phyloP scores from a whole-genome alignment of 2,329 filamentous ascomycete genomes.

The Septoria petroselini region DNA sequence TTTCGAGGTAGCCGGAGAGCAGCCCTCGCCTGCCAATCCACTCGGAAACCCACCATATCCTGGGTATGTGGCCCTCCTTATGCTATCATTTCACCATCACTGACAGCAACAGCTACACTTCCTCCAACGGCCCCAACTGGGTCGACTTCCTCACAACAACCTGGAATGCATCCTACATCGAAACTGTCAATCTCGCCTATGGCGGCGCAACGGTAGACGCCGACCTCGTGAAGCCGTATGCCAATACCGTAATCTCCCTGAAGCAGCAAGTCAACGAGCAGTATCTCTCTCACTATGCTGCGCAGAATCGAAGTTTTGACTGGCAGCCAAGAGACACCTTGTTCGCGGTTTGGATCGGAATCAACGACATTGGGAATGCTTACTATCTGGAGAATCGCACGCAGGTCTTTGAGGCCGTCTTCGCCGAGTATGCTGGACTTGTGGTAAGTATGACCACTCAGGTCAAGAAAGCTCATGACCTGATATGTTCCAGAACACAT shows the following conservation, averaged over 20 bases:
- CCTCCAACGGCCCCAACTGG: constrained; percentile 52
- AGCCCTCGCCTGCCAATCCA: constrained; percentile 55
- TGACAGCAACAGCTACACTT: constrained; percentile 28
- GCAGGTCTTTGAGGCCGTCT: constrained; percentile 37
- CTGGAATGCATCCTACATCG: constrained; percentile 46
- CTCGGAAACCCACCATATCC: constrained; percentile 57
- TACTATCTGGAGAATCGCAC: constrained; percentile 44
- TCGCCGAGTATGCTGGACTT: constrained; percentile 37
- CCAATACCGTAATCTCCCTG: constrained; percentile 49
- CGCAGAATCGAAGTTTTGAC: constrained; percentile 15
- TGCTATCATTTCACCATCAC: too few relatives aligned
- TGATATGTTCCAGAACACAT: constrained; percentile 27
- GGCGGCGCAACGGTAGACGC: constrained; percentile 47
- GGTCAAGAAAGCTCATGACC: too few relatives aligned
- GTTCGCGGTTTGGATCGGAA: constrained; percentile 46
- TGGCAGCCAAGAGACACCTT: constrained; percentile 48
- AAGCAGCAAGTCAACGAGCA: constrained; percentile 50
- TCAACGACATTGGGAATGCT: constrained; percentile 55
- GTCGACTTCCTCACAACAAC: constrained; percentile 50
- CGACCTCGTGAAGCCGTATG: constrained; percentile 52
- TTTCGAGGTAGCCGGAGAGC: constrained; percentile 53
- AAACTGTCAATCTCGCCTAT: constrained; percentile 54
- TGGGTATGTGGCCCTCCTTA: not conserved
- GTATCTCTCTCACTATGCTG: constrained; percentile 43
- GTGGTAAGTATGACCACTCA: not conserved